Evolutionary conservation across 306 rosid genomes (phyloP), one percentile per base, ranked within the genome.

Genomic region (Quillaja saponaria): DNA sequence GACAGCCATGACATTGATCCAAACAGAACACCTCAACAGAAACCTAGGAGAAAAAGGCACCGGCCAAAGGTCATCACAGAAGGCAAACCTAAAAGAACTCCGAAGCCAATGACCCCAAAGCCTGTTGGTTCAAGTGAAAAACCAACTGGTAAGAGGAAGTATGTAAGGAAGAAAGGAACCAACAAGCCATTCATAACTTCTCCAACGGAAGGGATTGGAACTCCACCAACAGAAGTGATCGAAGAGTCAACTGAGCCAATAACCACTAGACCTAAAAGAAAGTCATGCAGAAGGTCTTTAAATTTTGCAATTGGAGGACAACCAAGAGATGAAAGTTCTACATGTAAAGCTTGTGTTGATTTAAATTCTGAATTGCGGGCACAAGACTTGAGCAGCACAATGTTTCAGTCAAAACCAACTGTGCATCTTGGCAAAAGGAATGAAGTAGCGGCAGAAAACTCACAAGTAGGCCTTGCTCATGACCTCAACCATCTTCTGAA

Each of bases 51-150:
- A 61, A 85, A 74, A 75, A 88, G 79, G 74, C 90, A 88, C 80
- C 78, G 96, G 63, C 96, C 96, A 44, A 91, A 84, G 82, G 97
- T 91, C 70, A 66, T 91, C 59, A 66, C 10, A 34, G 97, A 91
- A 84, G 85, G 78, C 38, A 88, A 84, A 63, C 87, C 81, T 46
- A 85, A 70, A 76, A 66, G 69, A 72, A 55, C 71, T 34, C 69
- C 52, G 34, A 87, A 78, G 63, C 68, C 78, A 14, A 68, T n/a
- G 54, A 74, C 64, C 19, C 84, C 78, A 17, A 84, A 71, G 58
- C 71, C 83, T 34, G 56, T 52, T 41, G 76, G 41, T 73, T 58
- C 85, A n/a, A 76, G 66, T 63, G 79, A 67, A 67, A 80, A 65
- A 48, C 45, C 73, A 60, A 72, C 72, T 19, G 50, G 14, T 47